Percentiles rank a stretch among this genome's conserved stretches.
phyloP scores from a whole-genome alignment of 441 rosid genomes.

The Gossypium aridum region DNA sequence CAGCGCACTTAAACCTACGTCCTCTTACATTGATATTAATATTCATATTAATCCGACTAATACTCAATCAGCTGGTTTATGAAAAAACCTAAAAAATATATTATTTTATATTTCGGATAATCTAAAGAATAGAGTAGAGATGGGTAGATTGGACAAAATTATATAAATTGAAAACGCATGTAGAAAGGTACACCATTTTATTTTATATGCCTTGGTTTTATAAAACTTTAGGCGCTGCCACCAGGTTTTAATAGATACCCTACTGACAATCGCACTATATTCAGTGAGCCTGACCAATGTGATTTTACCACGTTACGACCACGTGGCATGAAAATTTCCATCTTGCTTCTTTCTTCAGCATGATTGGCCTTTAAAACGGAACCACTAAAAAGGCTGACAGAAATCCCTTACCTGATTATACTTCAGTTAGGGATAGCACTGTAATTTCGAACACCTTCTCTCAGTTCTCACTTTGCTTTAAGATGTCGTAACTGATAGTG shows the following conservation, averaged over 20 bases:
- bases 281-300: neutral
- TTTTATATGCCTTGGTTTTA: neutral
- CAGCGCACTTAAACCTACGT: fast-evolving
- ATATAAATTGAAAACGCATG: no score
- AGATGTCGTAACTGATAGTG: conserved; percentile 4
- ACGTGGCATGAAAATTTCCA: neutral
- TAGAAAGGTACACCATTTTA: neutral
- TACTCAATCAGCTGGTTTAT: no score
- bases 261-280: neutral
- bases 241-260: neutral
- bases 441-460: neutral
- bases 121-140: no score
- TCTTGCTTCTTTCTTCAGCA: neutral
- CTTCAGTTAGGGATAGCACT: neutral
- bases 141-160: no score
- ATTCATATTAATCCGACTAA: no score
- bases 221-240: conserved; percentile 5
- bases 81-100: no score
- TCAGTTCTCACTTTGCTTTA: neutral
- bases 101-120: no score
- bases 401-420: neutral
- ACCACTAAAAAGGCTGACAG: neutral
- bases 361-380: neutral
- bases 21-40: no score
- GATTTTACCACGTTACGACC: neutral